Conservation (phyloP, 2,329 filamentous ascomycete species). For the Apiospora rasikravindrae region DNA sequence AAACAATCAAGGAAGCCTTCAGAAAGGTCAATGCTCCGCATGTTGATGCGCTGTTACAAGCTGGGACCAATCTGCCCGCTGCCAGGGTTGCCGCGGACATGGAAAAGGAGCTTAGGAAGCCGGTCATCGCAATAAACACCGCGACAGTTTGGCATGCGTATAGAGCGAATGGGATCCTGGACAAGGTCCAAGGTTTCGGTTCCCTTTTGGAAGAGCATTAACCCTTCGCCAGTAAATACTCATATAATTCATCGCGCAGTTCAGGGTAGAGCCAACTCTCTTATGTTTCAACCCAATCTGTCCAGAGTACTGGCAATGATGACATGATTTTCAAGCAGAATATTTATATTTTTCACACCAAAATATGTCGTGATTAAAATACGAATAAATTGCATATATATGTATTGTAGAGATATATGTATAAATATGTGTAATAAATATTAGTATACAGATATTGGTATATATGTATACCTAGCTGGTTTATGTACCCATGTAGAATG, state of each 20-base stretch:
- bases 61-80: constrained; percentile 41
- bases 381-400: neutral
- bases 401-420: too few relatives aligned
- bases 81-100: constrained; percentile 35
- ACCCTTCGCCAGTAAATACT: neutral
- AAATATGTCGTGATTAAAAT: too few relatives aligned
- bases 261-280: too few relatives aligned
- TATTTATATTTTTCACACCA: too few relatives aligned
- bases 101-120: constrained; percentile 35
- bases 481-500: neutral
- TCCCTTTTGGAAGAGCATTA: constrained; percentile 27
- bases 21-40: constrained; percentile 31
- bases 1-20: constrained; percentile 37
- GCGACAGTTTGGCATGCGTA: constrained; percentile 40
- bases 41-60: constrained; percentile 37
- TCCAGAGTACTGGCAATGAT: neutral
- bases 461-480: too few relatives aligned
- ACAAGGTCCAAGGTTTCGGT: constrained; percentile 31
- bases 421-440: neutral
- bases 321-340: too few relatives aligned
- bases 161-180: constrained; percentile 34
- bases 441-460: too few relatives aligned
- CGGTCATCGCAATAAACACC: constrained; percentile 40
- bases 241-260: neutral
- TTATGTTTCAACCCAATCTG: neutral